These are phyloP conservation scores for Myrmaecium sp. DNA, from an alignment of 2,329 filamentous ascomycete genomes.

Conservation along the genomic window DNA sequence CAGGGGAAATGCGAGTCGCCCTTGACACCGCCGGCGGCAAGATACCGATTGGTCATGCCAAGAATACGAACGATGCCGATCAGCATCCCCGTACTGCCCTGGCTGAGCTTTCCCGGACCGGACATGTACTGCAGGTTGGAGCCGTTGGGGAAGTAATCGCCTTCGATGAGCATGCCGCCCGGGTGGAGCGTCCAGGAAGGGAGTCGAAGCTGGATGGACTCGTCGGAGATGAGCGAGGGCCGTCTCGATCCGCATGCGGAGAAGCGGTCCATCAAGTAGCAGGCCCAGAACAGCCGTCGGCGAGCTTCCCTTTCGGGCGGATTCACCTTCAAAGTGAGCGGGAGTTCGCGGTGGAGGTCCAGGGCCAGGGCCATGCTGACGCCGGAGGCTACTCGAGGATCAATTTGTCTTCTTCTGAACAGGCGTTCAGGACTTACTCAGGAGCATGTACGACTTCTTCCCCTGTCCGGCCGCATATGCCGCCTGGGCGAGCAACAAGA, in stretches of 20 bases:
- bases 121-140: slow-evolving; percentile 62
- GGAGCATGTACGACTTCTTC: slow-evolving; percentile 74
- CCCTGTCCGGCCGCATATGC: slow-evolving; percentile 64
- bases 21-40: slow-evolving; percentile 72
- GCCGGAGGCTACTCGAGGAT: slow-evolving; percentile 53
- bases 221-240: slow-evolving; percentile 63
- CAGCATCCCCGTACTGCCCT: slow-evolving; percentile 63
- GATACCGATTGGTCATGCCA: slow-evolving; percentile 67
- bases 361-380: slow-evolving; percentile 72
- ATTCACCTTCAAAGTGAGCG: slow-evolving; percentile 42
- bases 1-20: slow-evolving; percentile 83
- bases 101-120: slow-evolving; percentile 49
- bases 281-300: slow-evolving; percentile 74
- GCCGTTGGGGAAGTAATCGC: slow-evolving; percentile 63
- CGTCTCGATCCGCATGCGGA: slow-evolving; percentile 65
- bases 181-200: slow-evolving; percentile 55
- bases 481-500: slow-evolving; percentile 58
- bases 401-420: too few relatives aligned
- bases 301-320: slow-evolving; percentile 58
- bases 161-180: slow-evolving; percentile 47
- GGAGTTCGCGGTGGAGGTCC: slow-evolving; percentile 62
- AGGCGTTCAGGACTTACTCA: slow-evolving; percentile 37
- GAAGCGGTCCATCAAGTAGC: slow-evolving; percentile 76
- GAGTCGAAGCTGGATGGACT: slow-evolving; percentile 56
- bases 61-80: slow-evolving; percentile 73